Evolutionary conservation across 805 yeast genomes (phyloP).

Genomic region (Saccharomyces mikatae): DNA sequence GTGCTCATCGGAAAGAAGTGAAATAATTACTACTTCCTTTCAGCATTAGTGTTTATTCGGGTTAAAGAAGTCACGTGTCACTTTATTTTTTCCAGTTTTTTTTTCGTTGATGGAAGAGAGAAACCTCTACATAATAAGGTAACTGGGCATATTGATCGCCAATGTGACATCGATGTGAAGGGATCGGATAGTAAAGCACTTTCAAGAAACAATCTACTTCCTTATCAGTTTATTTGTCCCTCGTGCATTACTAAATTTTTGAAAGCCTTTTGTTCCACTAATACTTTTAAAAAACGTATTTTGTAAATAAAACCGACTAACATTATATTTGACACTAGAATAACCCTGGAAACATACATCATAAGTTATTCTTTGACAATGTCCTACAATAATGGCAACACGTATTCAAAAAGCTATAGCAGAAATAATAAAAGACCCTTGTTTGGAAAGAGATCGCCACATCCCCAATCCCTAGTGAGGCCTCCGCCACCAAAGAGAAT

Average conservation of each 20-base stretch:
- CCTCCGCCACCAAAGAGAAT: slow-evolving; percentile 15
- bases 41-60: background rate
- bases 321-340: background rate
- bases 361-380: background rate
- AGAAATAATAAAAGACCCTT: background rate
- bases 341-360: background rate
- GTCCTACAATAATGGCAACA: background rate
- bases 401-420: background rate
- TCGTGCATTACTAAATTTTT: background rate
- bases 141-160: background rate
- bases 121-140: background rate
- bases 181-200: background rate
- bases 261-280: background rate
- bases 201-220: background rate
- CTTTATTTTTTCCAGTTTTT: background rate
- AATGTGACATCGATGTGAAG: background rate
- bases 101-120: background rate
- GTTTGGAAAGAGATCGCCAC: background rate
- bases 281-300: background rate
- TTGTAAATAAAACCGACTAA: background rate
- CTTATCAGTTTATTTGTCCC: background rate
- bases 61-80: background rate
- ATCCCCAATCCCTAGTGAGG: background rate
- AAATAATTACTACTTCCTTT: background rate
- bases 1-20: background rate